Conservation (phyloP, 495 filamentous ascomycete species). For the Penicillium turbatum region DNA sequence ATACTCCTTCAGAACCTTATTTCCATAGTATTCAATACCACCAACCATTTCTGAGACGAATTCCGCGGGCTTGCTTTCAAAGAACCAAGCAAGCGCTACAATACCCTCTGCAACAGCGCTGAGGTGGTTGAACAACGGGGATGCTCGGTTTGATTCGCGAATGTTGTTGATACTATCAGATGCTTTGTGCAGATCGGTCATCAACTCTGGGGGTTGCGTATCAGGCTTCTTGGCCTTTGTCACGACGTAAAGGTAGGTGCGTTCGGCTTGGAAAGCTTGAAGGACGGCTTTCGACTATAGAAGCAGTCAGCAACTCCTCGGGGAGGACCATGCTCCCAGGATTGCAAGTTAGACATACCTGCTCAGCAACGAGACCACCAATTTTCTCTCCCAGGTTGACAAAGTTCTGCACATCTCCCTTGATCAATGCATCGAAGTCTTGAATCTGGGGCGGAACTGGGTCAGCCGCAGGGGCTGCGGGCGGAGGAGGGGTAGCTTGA, state of each 20-base stretch:
- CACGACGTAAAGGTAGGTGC: slow-evolving; percentile 80
- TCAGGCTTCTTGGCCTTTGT: slow-evolving; percentile 92
- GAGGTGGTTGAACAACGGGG: slow-evolving; percentile 69
- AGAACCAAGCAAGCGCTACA: slow-evolving; percentile 78
- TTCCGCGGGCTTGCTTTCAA: slow-evolving; percentile 73
- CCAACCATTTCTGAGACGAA: slow-evolving; percentile 74
- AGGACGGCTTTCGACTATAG: slow-evolving; percentile 55
- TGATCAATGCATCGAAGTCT: slow-evolving; percentile 80
- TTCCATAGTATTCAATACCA: slow-evolving; percentile 84
- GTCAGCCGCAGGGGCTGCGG: slow-evolving; percentile 48
- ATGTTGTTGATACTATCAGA: slow-evolving; percentile 72
- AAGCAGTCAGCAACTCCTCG: slow-evolving; percentile 5
- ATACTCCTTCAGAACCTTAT: slow-evolving; percentile 80
- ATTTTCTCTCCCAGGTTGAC: slow-evolving; percentile 72
- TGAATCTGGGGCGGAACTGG: slow-evolving; percentile 71
- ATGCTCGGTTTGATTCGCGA: slow-evolving; percentile 69
- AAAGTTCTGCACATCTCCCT: slow-evolving; percentile 69
- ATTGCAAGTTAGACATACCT: slow-evolving; percentile 47
- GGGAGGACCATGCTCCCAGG: background rate
- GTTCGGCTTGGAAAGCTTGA: slow-evolving; percentile 73
- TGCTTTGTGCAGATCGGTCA: slow-evolving; percentile 76
- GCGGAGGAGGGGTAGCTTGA: slow-evolving; percentile 39
- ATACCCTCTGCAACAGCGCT: slow-evolving; percentile 87
- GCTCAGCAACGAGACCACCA: slow-evolving; percentile 73
- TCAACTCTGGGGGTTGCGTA: slow-evolving; percentile 61